A percentile compares a stretch with the other conserved stretches of the same genome.
Evolutionary conservation across 371 early-diverging fungal species (phyloP).

Genomic region (Apophysomyces sp.): DNA sequence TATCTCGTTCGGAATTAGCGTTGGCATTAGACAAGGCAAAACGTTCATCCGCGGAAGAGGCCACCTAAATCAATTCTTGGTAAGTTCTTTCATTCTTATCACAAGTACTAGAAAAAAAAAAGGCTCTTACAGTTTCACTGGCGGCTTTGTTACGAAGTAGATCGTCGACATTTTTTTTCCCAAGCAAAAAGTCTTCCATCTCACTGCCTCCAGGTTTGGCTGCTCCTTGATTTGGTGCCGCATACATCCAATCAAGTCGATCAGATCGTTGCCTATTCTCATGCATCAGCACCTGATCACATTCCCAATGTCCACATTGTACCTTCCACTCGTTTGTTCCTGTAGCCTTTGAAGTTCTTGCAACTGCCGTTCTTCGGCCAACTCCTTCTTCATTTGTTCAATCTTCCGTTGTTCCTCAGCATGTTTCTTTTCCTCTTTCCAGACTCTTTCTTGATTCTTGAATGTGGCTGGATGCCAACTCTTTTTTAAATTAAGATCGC

Average conservation of each 20-base stretch:
- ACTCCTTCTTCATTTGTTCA: constrained; percentile 89
- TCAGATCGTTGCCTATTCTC: constrained; percentile 62
- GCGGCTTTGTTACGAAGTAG: constrained; percentile 54
- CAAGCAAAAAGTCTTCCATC: constrained; percentile 89
- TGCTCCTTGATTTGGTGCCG: constrained; percentile 62
- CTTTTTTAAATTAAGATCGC: constrained; percentile 86
- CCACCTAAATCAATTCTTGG: constrained; percentile 9
- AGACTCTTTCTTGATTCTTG: constrained; percentile 89
- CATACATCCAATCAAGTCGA: constrained; percentile 96
- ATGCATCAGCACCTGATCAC: neutral
- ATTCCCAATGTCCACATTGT: constrained; percentile 12
- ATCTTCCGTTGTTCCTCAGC: constrained; percentile 84
- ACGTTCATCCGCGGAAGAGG: constrained; percentile 20
- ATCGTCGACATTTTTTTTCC: constrained; percentile 80
- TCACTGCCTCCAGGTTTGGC: constrained; percentile 59
- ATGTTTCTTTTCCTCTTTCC: constrained; percentile 85
- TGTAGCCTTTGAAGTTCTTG: constrained; percentile 86
- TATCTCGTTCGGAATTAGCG: constrained; percentile 82
- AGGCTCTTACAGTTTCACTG: constrained; percentile 39
- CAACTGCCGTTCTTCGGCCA: constrained; percentile 85
- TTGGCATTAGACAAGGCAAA: constrained; percentile 49
- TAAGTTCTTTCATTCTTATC: neutral
- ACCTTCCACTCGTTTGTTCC: constrained; percentile 71
- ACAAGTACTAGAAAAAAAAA: neutral
- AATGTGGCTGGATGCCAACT: constrained; percentile 96